phyloP scores from a whole-genome alignment of 768 basidiomycete genomes.

The Mycena olivaceomarginata region DNA sequence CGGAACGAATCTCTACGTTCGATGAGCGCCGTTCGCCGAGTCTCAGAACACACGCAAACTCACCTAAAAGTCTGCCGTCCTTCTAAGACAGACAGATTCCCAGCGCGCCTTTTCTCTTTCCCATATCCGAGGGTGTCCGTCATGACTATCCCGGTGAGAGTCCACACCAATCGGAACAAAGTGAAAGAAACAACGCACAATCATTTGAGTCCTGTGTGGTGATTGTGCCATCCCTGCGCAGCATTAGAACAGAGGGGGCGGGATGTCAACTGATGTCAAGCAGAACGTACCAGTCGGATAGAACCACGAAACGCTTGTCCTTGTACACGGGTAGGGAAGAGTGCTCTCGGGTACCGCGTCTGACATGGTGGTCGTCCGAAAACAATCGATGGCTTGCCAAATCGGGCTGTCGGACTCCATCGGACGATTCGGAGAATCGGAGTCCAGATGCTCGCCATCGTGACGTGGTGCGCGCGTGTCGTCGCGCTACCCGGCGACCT shows the following conservation, averaged over 20 bases:
- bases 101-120: constrained; percentile 78
- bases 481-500: no score
- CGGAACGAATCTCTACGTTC: constrained; percentile 87
- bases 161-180: not conserved
- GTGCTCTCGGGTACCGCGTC: constrained; percentile 73
- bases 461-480: no score
- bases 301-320: constrained; percentile 89
- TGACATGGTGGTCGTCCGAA: constrained; percentile 49
- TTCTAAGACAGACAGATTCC: constrained; percentile 83
- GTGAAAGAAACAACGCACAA: constrained; percentile 67
- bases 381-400: constrained; percentile 18
- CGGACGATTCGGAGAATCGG: no score
- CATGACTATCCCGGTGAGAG: constrained; percentile 69
- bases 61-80: constrained; percentile 84
- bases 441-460: no score
- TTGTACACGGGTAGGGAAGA: constrained; percentile 86
- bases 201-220: constrained; percentile 96
- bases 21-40: not conserved
- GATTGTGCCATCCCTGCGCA: constrained; percentile 93
- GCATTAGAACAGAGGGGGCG: not conserved
- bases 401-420: not conserved
- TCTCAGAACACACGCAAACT: constrained; percentile 45
- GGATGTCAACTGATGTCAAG: no score
- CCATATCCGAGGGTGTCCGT: constrained; percentile 96
- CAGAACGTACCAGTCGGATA: constrained; percentile 90